Conservation (phyloP, 495 filamentous ascomycete genomes). For the Bathelium albidoporum region DNA sequence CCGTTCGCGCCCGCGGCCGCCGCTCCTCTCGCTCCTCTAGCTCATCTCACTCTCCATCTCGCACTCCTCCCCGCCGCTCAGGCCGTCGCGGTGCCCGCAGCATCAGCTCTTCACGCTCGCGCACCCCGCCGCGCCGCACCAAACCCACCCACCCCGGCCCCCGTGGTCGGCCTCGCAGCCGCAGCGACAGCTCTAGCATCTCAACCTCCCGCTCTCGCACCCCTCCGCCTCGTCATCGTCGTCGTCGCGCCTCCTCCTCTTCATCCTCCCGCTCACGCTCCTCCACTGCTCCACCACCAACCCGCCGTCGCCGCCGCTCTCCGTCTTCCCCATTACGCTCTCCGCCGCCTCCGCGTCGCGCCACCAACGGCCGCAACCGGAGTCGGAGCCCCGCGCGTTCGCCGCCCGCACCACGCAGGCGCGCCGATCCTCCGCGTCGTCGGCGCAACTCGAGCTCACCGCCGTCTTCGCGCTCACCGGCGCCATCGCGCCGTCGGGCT, state of each 20-base stretch:
- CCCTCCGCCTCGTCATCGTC: slow-evolving; percentile 7
- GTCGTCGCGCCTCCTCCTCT: background rate
- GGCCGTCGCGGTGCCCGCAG: slow-evolving; percentile 8
- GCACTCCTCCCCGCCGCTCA: slow-evolving; percentile 4
- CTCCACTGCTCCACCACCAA: slow-evolving; percentile 7
- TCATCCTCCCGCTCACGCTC: slow-evolving; percentile 6
- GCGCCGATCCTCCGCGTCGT: background rate
- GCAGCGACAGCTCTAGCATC: slow-evolving; percentile 3
- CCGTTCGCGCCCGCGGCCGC: background rate
- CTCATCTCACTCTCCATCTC: slow-evolving; percentile 21
- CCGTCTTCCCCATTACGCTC: slow-evolving; percentile 10
- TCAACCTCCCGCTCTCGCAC: slow-evolving; percentile 15
- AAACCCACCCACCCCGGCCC: slow-evolving; percentile 10
- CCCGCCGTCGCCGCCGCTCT: slow-evolving; percentile 7
- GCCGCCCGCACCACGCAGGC: no score
- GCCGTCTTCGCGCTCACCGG: slow-evolving; percentile 8
- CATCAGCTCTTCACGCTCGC: slow-evolving; percentile 14
- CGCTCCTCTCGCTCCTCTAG: slow-evolving; percentile 10
- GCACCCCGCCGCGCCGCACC: slow-evolving; percentile 12
- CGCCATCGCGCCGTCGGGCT: slow-evolving; percentile 3
- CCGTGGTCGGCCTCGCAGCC: slow-evolving; percentile 15
- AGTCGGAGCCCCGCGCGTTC: background rate
- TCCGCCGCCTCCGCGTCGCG: background rate
- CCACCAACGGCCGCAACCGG: background rate
- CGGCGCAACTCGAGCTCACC: background rate